phyloP scores from a whole-genome alignment of 2,329 filamentous ascomycete genomes.

The Aureobasidium namibiae region DNA sequence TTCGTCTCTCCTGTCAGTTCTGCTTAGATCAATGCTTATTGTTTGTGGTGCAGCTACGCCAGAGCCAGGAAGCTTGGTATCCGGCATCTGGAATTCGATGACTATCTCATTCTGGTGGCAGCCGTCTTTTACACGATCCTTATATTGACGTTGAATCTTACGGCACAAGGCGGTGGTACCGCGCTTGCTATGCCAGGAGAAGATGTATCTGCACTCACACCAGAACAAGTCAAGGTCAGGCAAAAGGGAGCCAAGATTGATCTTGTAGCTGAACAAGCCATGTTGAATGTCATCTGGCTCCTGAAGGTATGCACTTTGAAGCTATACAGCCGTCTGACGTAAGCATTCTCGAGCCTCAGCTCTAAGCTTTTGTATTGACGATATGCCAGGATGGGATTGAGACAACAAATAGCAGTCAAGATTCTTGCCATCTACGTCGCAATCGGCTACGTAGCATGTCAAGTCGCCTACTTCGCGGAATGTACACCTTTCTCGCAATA shows the following conservation, averaged over 20 bases:
- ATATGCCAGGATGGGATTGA: background rate
- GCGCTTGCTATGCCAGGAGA: slow-evolving; percentile 30
- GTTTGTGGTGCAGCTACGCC: slow-evolving; percentile 9
- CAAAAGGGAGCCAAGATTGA: slow-evolving; percentile 39
- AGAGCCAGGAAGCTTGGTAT: slow-evolving; percentile 19
- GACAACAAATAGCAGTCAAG: slow-evolving; percentile 40
- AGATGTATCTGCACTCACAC: slow-evolving; percentile 25
- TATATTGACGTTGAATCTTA: slow-evolving; percentile 35
- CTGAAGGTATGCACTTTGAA: slow-evolving; percentile 51
- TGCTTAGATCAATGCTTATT: slow-evolving; percentile 6
- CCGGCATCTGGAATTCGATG: slow-evolving; percentile 45
- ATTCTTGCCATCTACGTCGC: slow-evolving; percentile 41
- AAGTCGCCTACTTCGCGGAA: slow-evolving; percentile 46
- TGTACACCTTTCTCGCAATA: slow-evolving; percentile 50
- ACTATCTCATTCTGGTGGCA: slow-evolving; percentile 48
- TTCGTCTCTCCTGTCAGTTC: background rate
- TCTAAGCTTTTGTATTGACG: background rate
- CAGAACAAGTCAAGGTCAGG: slow-evolving; percentile 28
- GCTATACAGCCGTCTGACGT: slow-evolving; percentile 43
- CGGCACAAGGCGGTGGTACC: slow-evolving; percentile 33
- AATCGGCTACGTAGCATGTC: slow-evolving; percentile 43
- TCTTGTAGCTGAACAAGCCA: slow-evolving; percentile 40
- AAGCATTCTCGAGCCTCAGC: background rate
- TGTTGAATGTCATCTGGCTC: slow-evolving; percentile 50
- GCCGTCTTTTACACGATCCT: slow-evolving; percentile 32